Evolutionary conservation across 768 basidiomycete species (phyloP).

Genomic region (Rhizopogon salebrosus): DNA sequence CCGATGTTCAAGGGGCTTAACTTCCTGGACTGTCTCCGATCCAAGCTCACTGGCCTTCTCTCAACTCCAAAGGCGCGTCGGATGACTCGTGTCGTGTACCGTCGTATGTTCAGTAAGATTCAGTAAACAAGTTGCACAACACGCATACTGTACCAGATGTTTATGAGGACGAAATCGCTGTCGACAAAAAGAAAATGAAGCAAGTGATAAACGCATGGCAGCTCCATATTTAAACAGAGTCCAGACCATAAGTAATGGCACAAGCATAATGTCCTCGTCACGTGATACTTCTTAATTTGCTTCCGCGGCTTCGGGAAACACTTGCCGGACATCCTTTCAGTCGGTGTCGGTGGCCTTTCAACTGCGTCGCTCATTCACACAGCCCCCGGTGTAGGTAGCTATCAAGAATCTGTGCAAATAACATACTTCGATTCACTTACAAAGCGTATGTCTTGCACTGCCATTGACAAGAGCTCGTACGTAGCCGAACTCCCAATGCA

Average conservation of each 20-base stretch:
- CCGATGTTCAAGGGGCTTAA: conserved; percentile 41
- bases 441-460: not conserved
- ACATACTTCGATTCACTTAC: not conserved
- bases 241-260: not conserved
- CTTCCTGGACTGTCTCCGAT: conserved; percentile 52
- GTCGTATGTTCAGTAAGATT: not conserved
- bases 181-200: not conserved
- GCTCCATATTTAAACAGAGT: not conserved
- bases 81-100: not conserved
- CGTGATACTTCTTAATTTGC: not conserved
- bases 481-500: not conserved
- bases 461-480: not conserved
- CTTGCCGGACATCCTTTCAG: not conserved
- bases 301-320: not conserved
- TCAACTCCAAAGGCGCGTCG: too few species aligned
- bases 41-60: too few species aligned
- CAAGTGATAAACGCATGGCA: not conserved
- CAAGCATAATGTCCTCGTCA: too few species aligned
- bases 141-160: not conserved
- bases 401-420: not conserved
- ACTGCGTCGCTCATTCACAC: not conserved
- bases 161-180: not conserved
- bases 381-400: not conserved
- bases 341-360: not conserved
- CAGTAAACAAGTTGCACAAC: not conserved